These are phyloP conservation scores for Pythium brachiatum DNA, from an alignment of 352 stramenopile genomes.

Conservation along the genomic window DNA sequence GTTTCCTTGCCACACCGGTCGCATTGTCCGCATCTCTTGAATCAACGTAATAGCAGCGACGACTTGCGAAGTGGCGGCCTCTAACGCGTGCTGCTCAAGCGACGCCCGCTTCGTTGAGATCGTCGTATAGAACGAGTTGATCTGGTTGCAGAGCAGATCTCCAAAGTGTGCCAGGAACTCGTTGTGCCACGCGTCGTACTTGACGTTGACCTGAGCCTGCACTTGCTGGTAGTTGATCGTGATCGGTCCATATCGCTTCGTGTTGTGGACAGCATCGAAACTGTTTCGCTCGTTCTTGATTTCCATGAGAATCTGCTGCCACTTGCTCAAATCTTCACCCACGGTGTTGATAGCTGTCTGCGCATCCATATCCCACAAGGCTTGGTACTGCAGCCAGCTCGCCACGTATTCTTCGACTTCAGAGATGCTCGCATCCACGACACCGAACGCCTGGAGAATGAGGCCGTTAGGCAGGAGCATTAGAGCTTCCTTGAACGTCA, in stretches of 20 bases:
- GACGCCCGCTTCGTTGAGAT: slow-evolving; percentile 82
- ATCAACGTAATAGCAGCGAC: slow-evolving; percentile 92
- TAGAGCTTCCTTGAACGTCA: slow-evolving; percentile 71
- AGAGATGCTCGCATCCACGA: slow-evolving; percentile 70
- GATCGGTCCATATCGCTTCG: slow-evolving; percentile 89
- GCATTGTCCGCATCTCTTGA: slow-evolving; percentile 82
- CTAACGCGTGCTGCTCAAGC: slow-evolving; percentile 94
- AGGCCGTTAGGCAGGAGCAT: slow-evolving; percentile 55
- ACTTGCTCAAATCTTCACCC: slow-evolving; percentile 94
- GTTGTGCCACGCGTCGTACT: slow-evolving; percentile 99
- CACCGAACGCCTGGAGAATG: slow-evolving; percentile 71
- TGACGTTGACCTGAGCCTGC: slow-evolving; percentile 94
- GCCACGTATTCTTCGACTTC: slow-evolving; percentile 92
- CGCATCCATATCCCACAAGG: slow-evolving; percentile 98
- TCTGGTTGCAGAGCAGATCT: slow-evolving; percentile 91
- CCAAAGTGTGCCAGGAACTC: slow-evolving; percentile 97
- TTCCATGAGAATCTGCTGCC: slow-evolving; percentile 96
- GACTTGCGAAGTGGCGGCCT: slow-evolving; percentile 95
- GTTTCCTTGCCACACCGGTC: slow-evolving; percentile 60
- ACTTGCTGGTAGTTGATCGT: slow-evolving; percentile 91
- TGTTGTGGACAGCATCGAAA: slow-evolving; percentile 92
- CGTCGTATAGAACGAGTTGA: slow-evolving; percentile 86
- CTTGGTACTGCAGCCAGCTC: slow-evolving; percentile 98
- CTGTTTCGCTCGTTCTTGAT: slow-evolving; percentile 93
- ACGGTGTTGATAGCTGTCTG: slow-evolving; percentile 91